Percentiles rank a stretch among this genome's conserved stretches.
Conservation (phyloP, 257 asterid genomes). For the Solanum paucissectum region DNA sequence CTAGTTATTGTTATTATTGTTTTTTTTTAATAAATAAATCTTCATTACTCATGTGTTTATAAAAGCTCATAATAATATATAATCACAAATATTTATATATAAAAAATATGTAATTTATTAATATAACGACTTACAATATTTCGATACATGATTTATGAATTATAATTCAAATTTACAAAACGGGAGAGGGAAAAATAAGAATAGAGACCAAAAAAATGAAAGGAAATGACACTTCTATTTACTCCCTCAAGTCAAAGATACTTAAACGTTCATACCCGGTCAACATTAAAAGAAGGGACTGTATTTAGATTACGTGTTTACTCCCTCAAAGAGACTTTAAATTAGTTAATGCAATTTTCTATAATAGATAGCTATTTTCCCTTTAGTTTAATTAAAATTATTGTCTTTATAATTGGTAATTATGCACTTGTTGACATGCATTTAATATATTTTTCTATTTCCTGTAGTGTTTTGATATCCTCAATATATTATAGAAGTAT, state of each 20-base stretch:
- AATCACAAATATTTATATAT: too few species aligned
- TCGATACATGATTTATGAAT: too few species aligned
- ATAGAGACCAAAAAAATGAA: neutral
- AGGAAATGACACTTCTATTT: neutral
- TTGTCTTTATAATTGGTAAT: neutral
- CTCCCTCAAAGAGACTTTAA: neutral
- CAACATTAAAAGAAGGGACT: neutral
- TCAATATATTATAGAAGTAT: neutral
- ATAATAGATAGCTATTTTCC: neutral
- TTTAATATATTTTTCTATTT: neutral
- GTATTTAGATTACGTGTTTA: neutral
- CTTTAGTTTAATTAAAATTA: neutral
- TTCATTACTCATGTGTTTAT: neutral
- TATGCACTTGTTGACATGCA: neutral
- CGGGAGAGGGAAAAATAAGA: too few species aligned
- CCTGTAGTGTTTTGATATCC: neutral
- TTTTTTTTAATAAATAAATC: too few species aligned
- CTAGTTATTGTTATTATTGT: too few species aligned
- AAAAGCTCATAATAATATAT: neutral
- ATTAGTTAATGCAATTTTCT: neutral
- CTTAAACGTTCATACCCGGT: neutral
- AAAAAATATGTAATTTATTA: too few species aligned
- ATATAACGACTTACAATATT: too few species aligned
- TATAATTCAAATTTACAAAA: too few species aligned
- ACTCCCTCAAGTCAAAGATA: neutral